These are phyloP conservation scores for Exophiala aquamarina DNA, from an alignment of 2,329 filamentous ascomycete species.

Conservation along the genomic window DNA sequence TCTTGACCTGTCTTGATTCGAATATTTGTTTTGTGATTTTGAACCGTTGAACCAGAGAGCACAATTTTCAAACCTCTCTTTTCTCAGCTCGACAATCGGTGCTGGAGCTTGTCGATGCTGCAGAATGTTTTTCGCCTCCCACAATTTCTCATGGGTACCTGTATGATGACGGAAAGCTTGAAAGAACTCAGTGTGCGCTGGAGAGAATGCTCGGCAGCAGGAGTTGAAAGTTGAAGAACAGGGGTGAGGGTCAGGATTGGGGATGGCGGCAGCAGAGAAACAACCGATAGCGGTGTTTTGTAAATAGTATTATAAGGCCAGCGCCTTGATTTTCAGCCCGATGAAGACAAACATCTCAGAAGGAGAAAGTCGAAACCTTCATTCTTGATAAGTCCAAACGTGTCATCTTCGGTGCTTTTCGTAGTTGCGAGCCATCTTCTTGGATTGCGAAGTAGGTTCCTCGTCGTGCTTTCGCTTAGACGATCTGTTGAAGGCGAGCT, in stretches of 20 bases:
- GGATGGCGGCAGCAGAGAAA: too few relatives aligned
- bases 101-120: conserved; percentile 9
- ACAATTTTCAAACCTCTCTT: conserved; percentile 26
- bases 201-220: neutral
- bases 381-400: neutral
- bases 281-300: conserved; percentile 4
- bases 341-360: conserved; percentile 5
- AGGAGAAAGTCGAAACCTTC: neutral
- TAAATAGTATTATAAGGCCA: conserved; percentile 25
- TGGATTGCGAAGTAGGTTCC: conserved; percentile 23
- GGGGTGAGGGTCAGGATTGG: conserved; percentile 5
- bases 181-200: conserved; percentile 1
- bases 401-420: conserved; percentile 8
- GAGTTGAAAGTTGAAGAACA: too few relatives aligned
- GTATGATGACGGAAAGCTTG: conserved; percentile 14
- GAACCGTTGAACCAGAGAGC: conserved; percentile 18
- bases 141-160: conserved; percentile 9
- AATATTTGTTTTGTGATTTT: conserved; percentile 14
- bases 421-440: conserved; percentile 15
- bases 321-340: conserved; percentile 20
- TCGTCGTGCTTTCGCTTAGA: conserved; percentile 34
- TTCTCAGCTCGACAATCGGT: conserved; percentile 6
- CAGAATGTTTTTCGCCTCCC: neutral
- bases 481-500: conserved; percentile 3
- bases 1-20: conserved; percentile 14